Conservation (phyloP, 1,284 basidiomycete genomes). For the Gymnopus androsaceus region DNA sequence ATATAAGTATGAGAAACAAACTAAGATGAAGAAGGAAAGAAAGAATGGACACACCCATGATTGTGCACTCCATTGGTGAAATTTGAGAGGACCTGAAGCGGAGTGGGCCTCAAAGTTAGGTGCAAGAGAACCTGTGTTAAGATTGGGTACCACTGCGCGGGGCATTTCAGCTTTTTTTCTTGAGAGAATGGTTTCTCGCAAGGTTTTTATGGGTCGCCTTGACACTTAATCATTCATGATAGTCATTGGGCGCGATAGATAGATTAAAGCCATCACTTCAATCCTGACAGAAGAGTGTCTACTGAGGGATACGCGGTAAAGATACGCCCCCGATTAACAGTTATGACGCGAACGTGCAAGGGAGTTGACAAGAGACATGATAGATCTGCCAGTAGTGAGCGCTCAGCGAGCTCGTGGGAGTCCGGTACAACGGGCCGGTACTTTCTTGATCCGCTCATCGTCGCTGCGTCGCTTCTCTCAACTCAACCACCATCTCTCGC, state of each 20-base stretch:
- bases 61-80: constrained; percentile 89
- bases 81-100: constrained; percentile 76
- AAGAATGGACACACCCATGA: constrained; percentile 69
- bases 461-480: background rate
- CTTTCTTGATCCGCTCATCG: too few relatives aligned
- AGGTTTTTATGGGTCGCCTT: background rate
- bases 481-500: background rate
- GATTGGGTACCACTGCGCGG: constrained; percentile 36
- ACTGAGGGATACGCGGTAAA: too few relatives aligned
- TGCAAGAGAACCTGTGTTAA: constrained; percentile 77
- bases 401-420: too few relatives aligned
- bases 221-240: background rate
- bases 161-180: background rate
- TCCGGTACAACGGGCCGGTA: too few relatives aligned
- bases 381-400: too few relatives aligned
- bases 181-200: background rate
- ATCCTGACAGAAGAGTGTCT: too few relatives aligned
- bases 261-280: background rate
- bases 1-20: constrained; percentile 13
- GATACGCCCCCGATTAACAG: too few relatives aligned
- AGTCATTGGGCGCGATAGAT: background rate
- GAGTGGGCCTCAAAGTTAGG: constrained; percentile 86
- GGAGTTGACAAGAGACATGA: too few relatives aligned
- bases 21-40: constrained; percentile 17
- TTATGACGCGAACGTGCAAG: too few relatives aligned